phyloP scores from a whole-genome alignment of 768 basidiomycete genomes.

The Galerina marginata region DNA sequence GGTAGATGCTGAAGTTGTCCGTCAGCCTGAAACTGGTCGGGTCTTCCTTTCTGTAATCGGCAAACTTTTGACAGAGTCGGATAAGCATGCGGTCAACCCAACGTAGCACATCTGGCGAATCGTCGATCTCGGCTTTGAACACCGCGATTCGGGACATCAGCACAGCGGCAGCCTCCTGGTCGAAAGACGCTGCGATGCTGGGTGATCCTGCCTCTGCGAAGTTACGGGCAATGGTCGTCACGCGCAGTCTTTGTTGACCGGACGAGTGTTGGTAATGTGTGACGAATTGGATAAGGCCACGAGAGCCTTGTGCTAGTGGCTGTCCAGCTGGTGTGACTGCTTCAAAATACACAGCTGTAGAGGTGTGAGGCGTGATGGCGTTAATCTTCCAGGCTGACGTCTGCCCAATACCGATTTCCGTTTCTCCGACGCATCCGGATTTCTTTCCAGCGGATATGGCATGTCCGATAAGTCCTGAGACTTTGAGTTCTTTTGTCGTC shows the following conservation, averaged over 20 bases:
- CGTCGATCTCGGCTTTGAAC: constrained; percentile 99
- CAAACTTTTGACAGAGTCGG: constrained; percentile 98
- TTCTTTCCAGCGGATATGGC: constrained; percentile 98
- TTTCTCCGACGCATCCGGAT: constrained; percentile 95
- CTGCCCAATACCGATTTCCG: constrained; percentile 98
- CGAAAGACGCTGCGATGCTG: constrained; percentile 90
- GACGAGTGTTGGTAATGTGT: constrained; percentile 98
- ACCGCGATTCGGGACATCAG: constrained; percentile 99
- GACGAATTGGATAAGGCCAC: constrained; percentile 96
- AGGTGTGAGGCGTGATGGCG: constrained; percentile 83
- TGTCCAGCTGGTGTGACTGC: constrained; percentile 98
- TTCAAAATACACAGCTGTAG: constrained; percentile 95
- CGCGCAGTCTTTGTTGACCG: constrained; percentile 92
- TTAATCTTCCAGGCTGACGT: constrained; percentile 99
- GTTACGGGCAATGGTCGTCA: constrained; percentile 97
- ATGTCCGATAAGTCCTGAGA: constrained; percentile 70
- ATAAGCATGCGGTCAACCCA: constrained; percentile 99
- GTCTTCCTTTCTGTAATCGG: constrained; percentile 98
- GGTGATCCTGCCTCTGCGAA: constrained; percentile 98
- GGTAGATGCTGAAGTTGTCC: constrained; percentile 98
- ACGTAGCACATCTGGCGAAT: constrained; percentile 92
- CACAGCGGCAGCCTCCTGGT: constrained; percentile 97
- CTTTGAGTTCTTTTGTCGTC: too few species aligned
- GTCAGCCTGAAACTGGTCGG: constrained; percentile 90
- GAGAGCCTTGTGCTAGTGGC: constrained; percentile 72